A percentile compares a stretch with the other conserved stretches of the same genome.
These are phyloP conservation scores for Candida tammaniensis DNA, from an alignment of 805 yeast genomes.

Conservation along the genomic window DNA sequence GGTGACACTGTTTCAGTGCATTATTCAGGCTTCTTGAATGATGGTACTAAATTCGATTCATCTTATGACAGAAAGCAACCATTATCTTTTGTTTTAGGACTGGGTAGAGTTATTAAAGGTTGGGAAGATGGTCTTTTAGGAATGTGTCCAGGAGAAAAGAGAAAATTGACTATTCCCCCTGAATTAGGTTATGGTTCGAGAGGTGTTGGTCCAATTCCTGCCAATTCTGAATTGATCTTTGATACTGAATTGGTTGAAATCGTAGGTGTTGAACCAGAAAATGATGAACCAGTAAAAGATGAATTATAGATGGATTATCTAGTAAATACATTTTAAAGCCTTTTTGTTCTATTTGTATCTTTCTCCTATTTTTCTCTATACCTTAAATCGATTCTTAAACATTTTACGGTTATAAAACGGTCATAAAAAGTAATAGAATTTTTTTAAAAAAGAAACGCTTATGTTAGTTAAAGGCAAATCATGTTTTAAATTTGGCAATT, in stretches of 20 bases:
- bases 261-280: constrained; percentile 11
- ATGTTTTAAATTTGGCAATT: no score
- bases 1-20: constrained; percentile 78
- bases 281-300: constrained; percentile 12
- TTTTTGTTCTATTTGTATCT: neutral
- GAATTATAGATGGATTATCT: constrained; percentile 10
- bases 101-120: constrained; percentile 78
- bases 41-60: constrained; percentile 74
- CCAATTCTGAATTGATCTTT: constrained; percentile 68
- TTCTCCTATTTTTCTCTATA: neutral
- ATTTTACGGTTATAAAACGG: neutral
- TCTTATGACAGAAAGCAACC: constrained; percentile 66
- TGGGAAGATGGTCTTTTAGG: constrained; percentile 81
- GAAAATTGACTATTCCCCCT: constrained; percentile 78
- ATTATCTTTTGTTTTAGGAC: constrained; percentile 68
- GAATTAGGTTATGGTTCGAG: constrained; percentile 71
- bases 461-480: no score
- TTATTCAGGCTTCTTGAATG: constrained; percentile 68
- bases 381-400: neutral
- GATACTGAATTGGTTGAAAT: constrained; percentile 63
- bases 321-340: constrained; percentile 1
- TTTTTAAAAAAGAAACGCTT: no score
- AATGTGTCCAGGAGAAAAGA: constrained; percentile 87
- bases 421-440: no score
- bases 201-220: constrained; percentile 78